Conservation (phyloP, 805 yeast genomes). For the Candida namnaoensis region DNA sequence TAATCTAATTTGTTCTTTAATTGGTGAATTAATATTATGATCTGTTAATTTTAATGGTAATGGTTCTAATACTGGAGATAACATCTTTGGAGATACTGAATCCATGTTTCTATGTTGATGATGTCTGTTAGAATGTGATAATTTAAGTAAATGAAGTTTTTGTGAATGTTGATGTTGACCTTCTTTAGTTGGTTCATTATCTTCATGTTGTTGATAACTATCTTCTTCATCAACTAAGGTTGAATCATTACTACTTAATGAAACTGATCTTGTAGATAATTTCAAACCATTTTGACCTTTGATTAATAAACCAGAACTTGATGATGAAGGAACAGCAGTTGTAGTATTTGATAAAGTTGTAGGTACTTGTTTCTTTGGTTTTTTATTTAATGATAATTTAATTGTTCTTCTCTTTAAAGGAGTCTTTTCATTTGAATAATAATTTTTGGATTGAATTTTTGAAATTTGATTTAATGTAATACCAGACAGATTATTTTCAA, state of each 20-base stretch:
- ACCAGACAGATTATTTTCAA: slow-evolving; percentile 5
- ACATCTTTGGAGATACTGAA: not conserved
- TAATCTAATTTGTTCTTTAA: slow-evolving; percentile 1
- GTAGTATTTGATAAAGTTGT: too few species aligned
- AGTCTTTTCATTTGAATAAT: slow-evolving; percentile 11
- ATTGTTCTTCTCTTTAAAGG: slow-evolving; percentile 13
- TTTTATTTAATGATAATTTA: slow-evolving; percentile 3
- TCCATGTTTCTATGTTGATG: not conserved
- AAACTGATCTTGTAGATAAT: slow-evolving; percentile 3
- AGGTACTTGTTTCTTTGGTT: too few species aligned
- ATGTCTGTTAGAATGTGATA: not conserved
- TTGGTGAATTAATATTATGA: not conserved
- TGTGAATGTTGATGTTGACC: not conserved
- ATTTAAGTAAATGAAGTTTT: not conserved
- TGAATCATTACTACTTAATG: slow-evolving; percentile 10
- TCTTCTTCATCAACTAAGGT: slow-evolving; percentile 10
- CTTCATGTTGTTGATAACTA: not conserved
- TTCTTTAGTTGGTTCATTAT: too few species aligned
- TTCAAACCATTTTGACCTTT: not conserved
- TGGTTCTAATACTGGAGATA: not conserved
- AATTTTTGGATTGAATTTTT: slow-evolving; percentile 17
- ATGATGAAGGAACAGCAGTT: too few species aligned
- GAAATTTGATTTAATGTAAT: slow-evolving; percentile 14
- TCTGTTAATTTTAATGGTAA: not conserved
- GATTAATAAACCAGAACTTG: too few species aligned